phyloP scores from a whole-genome alignment of 1,139 yeast species.

The Schizosaccharomyces versatilis region DNA sequence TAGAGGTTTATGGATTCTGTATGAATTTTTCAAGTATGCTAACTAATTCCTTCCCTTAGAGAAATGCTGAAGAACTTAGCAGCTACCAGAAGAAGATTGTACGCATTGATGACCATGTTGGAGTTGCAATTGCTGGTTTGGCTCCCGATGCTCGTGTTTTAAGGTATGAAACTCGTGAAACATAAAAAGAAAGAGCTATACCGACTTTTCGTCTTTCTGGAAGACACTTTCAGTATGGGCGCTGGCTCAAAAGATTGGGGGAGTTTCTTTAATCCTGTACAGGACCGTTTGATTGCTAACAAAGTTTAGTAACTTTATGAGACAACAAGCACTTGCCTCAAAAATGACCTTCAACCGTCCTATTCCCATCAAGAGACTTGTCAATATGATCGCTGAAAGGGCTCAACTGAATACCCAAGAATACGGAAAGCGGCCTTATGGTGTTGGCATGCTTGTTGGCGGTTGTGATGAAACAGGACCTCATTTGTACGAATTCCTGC shows the following conservation, averaged over 20 bases:
- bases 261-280: neutral
- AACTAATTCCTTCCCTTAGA: constrained; percentile 16
- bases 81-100: constrained; percentile 87
- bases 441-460: constrained; percentile 80
- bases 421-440: constrained; percentile 91
- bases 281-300: constrained; percentile 8
- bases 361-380: constrained; percentile 68
- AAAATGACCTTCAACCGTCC: constrained; percentile 73
- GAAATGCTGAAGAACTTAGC: constrained; percentile 92
- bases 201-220: neutral
- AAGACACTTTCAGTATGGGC: too few relatives aligned
- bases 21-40: neutral
- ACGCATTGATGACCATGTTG: constrained; percentile 80
- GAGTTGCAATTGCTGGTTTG: constrained; percentile 85
- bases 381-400: constrained; percentile 71
- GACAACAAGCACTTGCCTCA: constrained; percentile 81
- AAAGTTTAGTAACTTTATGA: constrained; percentile 49
- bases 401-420: constrained; percentile 94
- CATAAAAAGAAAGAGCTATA: neutral
- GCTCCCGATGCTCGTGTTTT: constrained; percentile 91
- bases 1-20: neutral
- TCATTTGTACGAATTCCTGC: constrained; percentile 83
- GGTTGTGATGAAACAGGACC: constrained; percentile 91
- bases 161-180: constrained; percentile 7
- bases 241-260: neutral